These are phyloP conservation scores for Nicotiana undulata DNA, from an alignment of 257 asterid species.

Conservation along the genomic window DNA sequence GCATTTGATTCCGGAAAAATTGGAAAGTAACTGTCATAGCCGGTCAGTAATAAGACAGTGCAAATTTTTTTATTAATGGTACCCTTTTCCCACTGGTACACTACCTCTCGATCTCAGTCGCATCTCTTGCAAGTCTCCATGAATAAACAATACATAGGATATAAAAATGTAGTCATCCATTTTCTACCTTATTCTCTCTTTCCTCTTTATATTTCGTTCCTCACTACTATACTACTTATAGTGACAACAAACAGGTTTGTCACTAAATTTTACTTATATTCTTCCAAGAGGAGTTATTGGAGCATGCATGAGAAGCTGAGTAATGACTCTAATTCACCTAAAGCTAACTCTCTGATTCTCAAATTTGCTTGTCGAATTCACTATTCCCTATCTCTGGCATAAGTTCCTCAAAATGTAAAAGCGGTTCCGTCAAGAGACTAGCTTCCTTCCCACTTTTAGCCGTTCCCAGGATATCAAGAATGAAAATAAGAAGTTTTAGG, in stretches of 20 bases:
- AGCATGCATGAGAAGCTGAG: background rate
- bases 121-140: too few species aligned
- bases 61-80: background rate
- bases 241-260: too few species aligned
- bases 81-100: too few species aligned
- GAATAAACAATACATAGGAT: too few species aligned
- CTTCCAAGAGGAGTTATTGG: background rate
- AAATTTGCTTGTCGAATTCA: background rate
- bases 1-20: background rate
- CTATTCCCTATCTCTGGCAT: conserved; percentile 1
- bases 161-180: too few species aligned
- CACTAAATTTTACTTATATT: too few species aligned
- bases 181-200: too few species aligned
- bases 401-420: conserved; percentile 37
- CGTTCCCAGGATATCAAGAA: conserved; percentile 22
- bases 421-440: conserved; percentile 20
- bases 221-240: too few species aligned
- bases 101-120: too few species aligned
- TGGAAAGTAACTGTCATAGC: background rate
- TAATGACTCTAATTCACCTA: background rate
- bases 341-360: background rate
- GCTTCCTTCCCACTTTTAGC: conserved; percentile 31
- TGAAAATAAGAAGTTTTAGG: conserved; percentile 19
- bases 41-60: background rate
- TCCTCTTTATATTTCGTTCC: too few species aligned